Evolutionary conservation across 139 green algal species (phyloP).

Genomic region (Nannochloris sp.): DNA sequence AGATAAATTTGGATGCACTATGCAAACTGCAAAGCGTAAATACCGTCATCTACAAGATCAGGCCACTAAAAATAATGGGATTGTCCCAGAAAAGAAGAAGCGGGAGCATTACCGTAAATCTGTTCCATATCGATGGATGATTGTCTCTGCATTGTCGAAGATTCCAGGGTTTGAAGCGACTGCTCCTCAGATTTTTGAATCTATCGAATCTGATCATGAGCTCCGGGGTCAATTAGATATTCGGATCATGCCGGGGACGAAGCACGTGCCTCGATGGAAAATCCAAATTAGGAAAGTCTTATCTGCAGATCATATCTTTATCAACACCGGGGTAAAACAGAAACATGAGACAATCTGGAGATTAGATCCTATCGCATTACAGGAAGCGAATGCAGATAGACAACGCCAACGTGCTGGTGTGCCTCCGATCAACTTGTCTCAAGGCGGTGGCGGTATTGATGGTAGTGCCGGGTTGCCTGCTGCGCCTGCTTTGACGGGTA

Average conservation of each 20-base stretch:
- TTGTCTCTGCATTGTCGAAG: constrained; percentile 10
- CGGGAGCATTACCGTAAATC: constrained; percentile 25
- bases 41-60: constrained; percentile 10
- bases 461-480: too few relatives aligned
- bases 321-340: constrained; percentile 28
- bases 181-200: constrained; percentile 7
- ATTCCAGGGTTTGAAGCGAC: neutral
- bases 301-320: constrained; percentile 23
- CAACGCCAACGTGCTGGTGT: constrained; percentile 3
- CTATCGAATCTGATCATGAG: constrained; percentile 7
- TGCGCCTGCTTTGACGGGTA: too few relatives aligned
- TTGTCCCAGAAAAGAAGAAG: neutral
- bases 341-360: constrained; percentile 36
- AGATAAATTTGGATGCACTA: constrained; percentile 8
- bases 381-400: neutral
- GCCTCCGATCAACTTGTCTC: neutral
- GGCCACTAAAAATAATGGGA: neutral
- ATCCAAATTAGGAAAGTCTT: constrained; percentile 39
- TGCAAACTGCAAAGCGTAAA: constrained; percentile 22
- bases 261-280: constrained; percentile 34
- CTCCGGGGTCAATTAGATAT: constrained; percentile 16
- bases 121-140: constrained; percentile 35
- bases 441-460: neutral
- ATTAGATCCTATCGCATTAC: constrained; percentile 10
- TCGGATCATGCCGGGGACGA: constrained; percentile 33